Percentiles rank a stretch among this genome's conserved stretches.
phyloP scores from a whole-genome alignment of 2,329 filamentous ascomycete species.

The Exserohilum turcica region DNA sequence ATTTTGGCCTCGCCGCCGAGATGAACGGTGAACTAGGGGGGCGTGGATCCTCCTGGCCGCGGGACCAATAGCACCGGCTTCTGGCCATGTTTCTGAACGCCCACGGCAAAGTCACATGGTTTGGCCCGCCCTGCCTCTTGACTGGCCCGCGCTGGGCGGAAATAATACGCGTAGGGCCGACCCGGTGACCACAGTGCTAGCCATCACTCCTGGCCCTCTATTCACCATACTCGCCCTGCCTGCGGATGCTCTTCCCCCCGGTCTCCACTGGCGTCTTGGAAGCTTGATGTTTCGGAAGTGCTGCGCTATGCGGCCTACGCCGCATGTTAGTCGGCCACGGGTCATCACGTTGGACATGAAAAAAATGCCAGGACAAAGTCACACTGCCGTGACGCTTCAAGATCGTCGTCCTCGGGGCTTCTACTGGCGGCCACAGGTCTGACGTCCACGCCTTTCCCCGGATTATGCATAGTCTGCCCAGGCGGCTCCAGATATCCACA shows the following conservation, averaged over 20 bases:
- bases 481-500: slow-evolving; percentile 4
- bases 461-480: slow-evolving; percentile 11
- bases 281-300: not conserved
- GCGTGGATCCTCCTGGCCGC: not conserved
- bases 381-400: not conserved
- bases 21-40: slow-evolving; percentile 8
- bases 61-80: slow-evolving; percentile 4
- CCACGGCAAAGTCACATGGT: slow-evolving; percentile 35
- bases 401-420: slow-evolving; percentile 1
- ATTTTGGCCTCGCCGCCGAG: slow-evolving; percentile 7
- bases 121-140: slow-evolving; percentile 20
- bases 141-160: slow-evolving; percentile 24
- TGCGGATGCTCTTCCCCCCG: not conserved
- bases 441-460: slow-evolving; percentile 7
- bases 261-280: not conserved
- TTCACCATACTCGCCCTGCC: slow-evolving; percentile 1
- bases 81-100: slow-evolving; percentile 7
- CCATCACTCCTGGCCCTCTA: slow-evolving; percentile 15
- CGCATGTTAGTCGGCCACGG: not conserved
- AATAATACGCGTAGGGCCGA: slow-evolving; percentile 33
- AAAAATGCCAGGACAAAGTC: not conserved
- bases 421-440: not conserved
- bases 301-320: not conserved
- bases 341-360: not conserved
- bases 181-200: slow-evolving; percentile 40